phyloP scores from a whole-genome alignment of 2,329 filamentous ascomycete genomes.

The Blastomyces gilchristii region DNA sequence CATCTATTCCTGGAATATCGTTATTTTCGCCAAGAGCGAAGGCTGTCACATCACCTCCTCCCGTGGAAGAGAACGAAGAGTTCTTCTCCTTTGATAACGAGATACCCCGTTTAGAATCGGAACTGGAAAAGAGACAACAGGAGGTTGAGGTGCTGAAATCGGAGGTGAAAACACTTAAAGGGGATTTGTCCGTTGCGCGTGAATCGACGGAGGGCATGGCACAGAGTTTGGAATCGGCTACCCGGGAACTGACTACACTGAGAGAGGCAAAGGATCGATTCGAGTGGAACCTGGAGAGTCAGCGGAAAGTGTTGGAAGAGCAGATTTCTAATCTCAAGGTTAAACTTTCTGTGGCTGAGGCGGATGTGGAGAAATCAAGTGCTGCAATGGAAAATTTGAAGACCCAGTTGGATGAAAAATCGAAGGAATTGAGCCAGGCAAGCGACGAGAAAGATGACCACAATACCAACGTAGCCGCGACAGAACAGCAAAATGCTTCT shows the following conservation, averaged over 20 bases:
- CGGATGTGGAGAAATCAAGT: constrained; percentile 22
- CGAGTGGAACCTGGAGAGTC: constrained; percentile 37
- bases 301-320: constrained; percentile 31
- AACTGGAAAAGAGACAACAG: constrained; percentile 58
- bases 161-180: constrained; percentile 58
- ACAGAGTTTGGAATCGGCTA: constrained; percentile 55
- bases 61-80: constrained; percentile 46
- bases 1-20: constrained; percentile 27
- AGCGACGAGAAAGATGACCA: constrained; percentile 21
- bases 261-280: constrained; percentile 44
- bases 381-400: constrained; percentile 27
- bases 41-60: constrained; percentile 23
- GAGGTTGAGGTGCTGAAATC: constrained; percentile 61
- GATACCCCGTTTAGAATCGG: constrained; percentile 66
- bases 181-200: constrained; percentile 59
- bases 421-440: constrained; percentile 30
- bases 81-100: constrained; percentile 92
- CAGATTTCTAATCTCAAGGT: constrained; percentile 35
- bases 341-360: constrained; percentile 27
- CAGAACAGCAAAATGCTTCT: constrained; percentile 28
- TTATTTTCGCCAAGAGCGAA: constrained; percentile 32
- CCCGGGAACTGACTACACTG: constrained; percentile 50
- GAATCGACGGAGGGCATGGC: constrained; percentile 60
- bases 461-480: constrained; percentile 13
- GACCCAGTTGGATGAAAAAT: constrained; percentile 32